Percentiles rank a stretch among this genome's conserved stretches.
Conservation (phyloP, 345 rosid species). For the Citropsis articulata region DNA sequence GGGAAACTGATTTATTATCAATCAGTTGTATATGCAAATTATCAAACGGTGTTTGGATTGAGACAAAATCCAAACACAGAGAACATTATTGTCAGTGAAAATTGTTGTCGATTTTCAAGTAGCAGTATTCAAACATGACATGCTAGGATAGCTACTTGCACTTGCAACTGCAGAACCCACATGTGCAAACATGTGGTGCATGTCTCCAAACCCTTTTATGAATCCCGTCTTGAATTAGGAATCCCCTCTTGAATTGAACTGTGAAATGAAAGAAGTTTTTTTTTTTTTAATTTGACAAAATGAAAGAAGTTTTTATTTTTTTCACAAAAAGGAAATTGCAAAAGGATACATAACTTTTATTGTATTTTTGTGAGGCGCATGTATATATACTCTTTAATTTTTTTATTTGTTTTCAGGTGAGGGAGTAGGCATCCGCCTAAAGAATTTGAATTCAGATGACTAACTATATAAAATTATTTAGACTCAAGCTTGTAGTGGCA, state of each 20-base stretch:
- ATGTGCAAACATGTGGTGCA: constrained; percentile 5
- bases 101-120: neutral
- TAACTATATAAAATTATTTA: too few relatives aligned
- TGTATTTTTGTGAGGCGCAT: too few relatives aligned
- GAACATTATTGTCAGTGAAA: neutral
- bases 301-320: too few relatives aligned
- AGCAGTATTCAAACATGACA: neutral
- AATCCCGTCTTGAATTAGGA: neutral
- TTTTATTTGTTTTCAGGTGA: too few relatives aligned
- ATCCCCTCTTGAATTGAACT: too few relatives aligned
- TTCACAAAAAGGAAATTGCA: neutral
- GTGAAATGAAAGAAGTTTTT: too few relatives aligned
- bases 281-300: too few relatives aligned
- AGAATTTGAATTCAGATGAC: too few relatives aligned
- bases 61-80: neutral
- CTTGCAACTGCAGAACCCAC: neutral
- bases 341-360: neutral
- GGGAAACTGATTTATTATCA: neutral
- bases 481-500: too few relatives aligned
- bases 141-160: neutral
- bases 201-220: neutral
- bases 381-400: too few relatives aligned
- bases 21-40: neutral
- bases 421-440: too few relatives aligned
- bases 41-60: neutral